phyloP scores from a whole-genome alignment of 306 rosid species.

The Datisca glomerata region DNA sequence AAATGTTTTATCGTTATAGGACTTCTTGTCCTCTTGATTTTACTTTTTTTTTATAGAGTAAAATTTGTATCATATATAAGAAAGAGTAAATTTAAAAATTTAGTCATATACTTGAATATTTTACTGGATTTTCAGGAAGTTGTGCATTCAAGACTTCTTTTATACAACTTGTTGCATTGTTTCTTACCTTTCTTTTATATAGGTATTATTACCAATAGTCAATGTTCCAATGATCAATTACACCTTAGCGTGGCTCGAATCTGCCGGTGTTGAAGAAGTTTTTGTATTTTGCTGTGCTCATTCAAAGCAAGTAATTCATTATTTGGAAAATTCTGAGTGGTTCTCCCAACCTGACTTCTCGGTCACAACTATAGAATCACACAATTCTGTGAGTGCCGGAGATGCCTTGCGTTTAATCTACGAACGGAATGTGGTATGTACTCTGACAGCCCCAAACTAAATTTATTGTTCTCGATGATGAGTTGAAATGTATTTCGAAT shows the following conservation, averaged over 20 bases:
- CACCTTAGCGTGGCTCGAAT: slow-evolving; percentile 91
- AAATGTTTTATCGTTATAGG: too few relatives aligned
- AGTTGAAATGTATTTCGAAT: neutral
- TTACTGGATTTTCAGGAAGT: too few relatives aligned
- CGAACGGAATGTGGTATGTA: slow-evolving; percentile 87
- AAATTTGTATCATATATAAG: too few relatives aligned
- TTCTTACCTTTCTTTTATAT: neutral
- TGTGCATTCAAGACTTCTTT: too few relatives aligned
- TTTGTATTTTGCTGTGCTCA: slow-evolving; percentile 91
- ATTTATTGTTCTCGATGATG: too few relatives aligned
- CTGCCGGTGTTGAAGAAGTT: slow-evolving; percentile 95
- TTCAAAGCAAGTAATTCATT: slow-evolving; percentile 71
- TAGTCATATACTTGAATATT: too few relatives aligned
- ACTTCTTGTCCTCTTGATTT: too few relatives aligned
- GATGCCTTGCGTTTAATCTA: slow-evolving; percentile 83
- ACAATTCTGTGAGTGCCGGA: slow-evolving; percentile 83
- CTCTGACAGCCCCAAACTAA: too few relatives aligned
- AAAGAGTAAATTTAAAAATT: too few relatives aligned
- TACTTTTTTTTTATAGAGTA: too few relatives aligned
- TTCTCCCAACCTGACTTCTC: slow-evolving; percentile 59
- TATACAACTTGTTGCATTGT: too few relatives aligned
- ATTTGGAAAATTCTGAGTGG: slow-evolving; percentile 79
- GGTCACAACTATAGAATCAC: slow-evolving; percentile 69
- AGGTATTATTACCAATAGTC: slow-evolving; percentile 80
- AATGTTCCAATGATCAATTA: slow-evolving; percentile 89